phyloP scores from a whole-genome alignment of 2,329 filamentous ascomycete genomes.

The Aspergillus sclerotialis region DNA sequence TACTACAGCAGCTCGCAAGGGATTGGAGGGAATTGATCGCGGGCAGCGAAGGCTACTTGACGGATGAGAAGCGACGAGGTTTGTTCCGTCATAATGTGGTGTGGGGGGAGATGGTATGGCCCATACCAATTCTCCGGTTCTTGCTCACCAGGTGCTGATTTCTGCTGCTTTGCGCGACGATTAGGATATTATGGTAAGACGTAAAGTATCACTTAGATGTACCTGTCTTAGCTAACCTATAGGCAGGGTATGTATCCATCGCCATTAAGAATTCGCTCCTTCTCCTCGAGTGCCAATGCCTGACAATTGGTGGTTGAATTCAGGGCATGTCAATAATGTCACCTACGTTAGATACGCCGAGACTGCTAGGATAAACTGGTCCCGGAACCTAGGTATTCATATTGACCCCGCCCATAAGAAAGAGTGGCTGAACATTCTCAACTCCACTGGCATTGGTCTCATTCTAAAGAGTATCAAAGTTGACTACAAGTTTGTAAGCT shows the following conservation, averaged over 20 bases:
- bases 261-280: too few species aligned
- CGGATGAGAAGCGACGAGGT: constrained; percentile 53
- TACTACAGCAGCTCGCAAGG: constrained; percentile 53
- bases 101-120: constrained; percentile 77
- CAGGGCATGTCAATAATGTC: constrained; percentile 81
- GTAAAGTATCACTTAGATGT: background rate
- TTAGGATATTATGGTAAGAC: constrained; percentile 42
- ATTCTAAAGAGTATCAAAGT: constrained; percentile 74
- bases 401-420: constrained; percentile 54
- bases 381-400: constrained; percentile 58
- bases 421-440: constrained; percentile 64
- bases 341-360: constrained; percentile 80
- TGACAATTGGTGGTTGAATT: background rate
- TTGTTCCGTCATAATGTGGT: constrained; percentile 61
- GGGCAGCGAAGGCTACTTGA: constrained; percentile 69
- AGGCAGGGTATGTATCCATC: constrained; percentile 18
- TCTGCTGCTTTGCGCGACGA: too few species aligned
- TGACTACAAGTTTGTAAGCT: constrained; percentile 78
- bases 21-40: constrained; percentile 69
- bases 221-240: constrained; percentile 5
- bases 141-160: constrained; percentile 1
- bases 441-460: constrained; percentile 59
- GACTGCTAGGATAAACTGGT: constrained; percentile 71
- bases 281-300: background rate
- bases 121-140: background rate